Evolutionary conservation across 2,329 filamentous ascomycete species (phyloP).

Genomic region (Cryphonectria carpinicola): DNA sequence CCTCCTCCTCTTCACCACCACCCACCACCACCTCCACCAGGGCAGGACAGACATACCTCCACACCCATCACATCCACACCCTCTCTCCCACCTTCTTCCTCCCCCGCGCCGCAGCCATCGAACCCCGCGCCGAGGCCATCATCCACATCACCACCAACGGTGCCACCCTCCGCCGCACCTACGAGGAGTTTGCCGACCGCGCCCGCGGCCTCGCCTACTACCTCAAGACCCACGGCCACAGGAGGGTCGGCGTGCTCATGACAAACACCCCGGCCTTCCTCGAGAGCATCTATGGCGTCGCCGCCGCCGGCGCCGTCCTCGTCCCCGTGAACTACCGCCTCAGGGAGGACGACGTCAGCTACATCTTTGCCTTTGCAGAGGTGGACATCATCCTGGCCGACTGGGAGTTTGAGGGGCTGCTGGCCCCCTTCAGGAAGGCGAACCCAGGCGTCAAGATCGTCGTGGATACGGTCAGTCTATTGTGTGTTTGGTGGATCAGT

Average conservation of each 20-base stretch:
- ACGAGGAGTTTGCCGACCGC: constrained; percentile 82
- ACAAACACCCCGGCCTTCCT: constrained; percentile 96
- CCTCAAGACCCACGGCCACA: constrained; percentile 72
- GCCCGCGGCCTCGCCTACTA: constrained; percentile 89
- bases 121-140: constrained; percentile 83
- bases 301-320: constrained; percentile 77
- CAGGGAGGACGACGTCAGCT: constrained; percentile 82
- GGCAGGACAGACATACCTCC: constrained; percentile 40
- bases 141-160: constrained; percentile 83
- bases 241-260: constrained; percentile 80
- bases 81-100: constrained; percentile 88
- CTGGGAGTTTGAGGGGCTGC: constrained; percentile 72
- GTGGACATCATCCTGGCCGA: constrained; percentile 89
- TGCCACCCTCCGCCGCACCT: constrained; percentile 73
- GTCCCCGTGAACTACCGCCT: constrained; percentile 69
- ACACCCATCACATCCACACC: constrained; percentile 68
- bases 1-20: constrained; percentile 25
- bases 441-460: constrained; percentile 72
- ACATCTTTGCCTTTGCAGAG: constrained; percentile 87
- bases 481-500: not conserved
- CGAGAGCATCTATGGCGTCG: constrained; percentile 86
- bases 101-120: constrained; percentile 82
- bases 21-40: constrained; percentile 40
- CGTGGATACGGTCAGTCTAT: constrained; percentile 62
- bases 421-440: constrained; percentile 66